phyloP scores from a whole-genome alignment of 176 grass and related monocot genomes.

The Ensete glaucum region DNA sequence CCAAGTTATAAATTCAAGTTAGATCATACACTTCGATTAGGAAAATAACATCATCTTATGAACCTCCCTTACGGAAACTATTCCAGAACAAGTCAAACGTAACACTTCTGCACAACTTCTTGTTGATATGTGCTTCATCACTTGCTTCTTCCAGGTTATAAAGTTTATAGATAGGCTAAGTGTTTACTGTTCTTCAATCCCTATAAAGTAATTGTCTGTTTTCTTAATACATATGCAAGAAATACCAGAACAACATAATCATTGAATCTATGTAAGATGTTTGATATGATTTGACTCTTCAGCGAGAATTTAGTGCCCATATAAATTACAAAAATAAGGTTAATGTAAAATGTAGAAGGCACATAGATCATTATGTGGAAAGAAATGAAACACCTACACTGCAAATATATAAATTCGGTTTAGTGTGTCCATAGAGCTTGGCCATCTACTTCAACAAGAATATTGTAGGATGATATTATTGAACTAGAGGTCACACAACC shows the following conservation, averaged over 20 bases:
- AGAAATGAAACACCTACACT: not conserved
- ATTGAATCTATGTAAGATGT: not conserved
- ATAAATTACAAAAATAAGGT: not conserved
- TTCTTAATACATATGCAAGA: not conserved
- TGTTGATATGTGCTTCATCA: no score
- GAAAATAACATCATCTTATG: not conserved
- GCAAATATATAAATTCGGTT: not conserved
- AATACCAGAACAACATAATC: not conserved
- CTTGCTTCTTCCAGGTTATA: not conserved
- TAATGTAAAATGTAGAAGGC: not conserved
- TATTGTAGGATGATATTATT: conserved; percentile 7
- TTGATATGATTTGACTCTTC: not conserved
- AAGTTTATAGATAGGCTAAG: not conserved
- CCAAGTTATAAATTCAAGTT: not conserved
- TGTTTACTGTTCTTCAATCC: not conserved
- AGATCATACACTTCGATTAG: not conserved
- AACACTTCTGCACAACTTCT: no score
- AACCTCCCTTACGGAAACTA: not conserved
- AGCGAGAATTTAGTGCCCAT: no score
- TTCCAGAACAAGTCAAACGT: no score
- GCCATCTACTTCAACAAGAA: not conserved
- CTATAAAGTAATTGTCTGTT: not conserved
- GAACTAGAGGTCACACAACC: conserved; percentile 1
- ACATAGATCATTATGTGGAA: not conserved
- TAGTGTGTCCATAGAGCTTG: not conserved